Percentiles rank a stretch among this genome's conserved stretches.
These are phyloP conservation scores for Hygrophila difformis DNA, from an alignment of 257 asterid genomes.

Conservation along the genomic window DNA sequence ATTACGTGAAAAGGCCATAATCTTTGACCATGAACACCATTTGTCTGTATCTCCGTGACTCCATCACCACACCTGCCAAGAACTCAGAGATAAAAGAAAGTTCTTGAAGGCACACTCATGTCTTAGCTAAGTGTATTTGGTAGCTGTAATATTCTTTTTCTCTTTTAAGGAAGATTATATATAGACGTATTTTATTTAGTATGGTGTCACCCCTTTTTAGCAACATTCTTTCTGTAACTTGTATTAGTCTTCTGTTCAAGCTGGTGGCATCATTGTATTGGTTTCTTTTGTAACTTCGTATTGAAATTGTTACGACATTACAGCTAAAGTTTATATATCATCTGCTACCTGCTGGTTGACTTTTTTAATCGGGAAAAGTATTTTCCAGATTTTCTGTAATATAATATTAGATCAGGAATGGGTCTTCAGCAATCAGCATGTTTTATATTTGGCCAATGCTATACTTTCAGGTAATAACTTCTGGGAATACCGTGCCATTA, in stretches of 20 bases:
- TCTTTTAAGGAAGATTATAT: constrained; percentile 21
- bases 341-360: no score
- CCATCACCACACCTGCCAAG: neutral
- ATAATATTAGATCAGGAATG: no score
- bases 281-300: constrained; percentile 22
- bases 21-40: constrained; percentile 3
- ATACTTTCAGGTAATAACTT: no score
- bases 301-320: neutral
- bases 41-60: neutral
- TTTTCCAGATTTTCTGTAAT: no score
- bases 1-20: constrained; percentile 39
- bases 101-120: constrained; percentile 11
- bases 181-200: neutral
- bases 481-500: no score
- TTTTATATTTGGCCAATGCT: no score
- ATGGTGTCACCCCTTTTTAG: constrained; percentile 6
- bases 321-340: no score
- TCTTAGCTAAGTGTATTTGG: constrained; percentile 11
- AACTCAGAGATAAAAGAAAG: neutral
- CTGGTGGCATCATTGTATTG: no score
- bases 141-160: constrained; percentile 11
- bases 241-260: no score
- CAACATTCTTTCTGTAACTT: no score
- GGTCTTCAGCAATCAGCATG: no score
- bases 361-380: no score